These are phyloP conservation scores for Cryptomeria japonica DNA, from an alignment of 75 land plant genomes.

Conservation along the genomic window DNA sequence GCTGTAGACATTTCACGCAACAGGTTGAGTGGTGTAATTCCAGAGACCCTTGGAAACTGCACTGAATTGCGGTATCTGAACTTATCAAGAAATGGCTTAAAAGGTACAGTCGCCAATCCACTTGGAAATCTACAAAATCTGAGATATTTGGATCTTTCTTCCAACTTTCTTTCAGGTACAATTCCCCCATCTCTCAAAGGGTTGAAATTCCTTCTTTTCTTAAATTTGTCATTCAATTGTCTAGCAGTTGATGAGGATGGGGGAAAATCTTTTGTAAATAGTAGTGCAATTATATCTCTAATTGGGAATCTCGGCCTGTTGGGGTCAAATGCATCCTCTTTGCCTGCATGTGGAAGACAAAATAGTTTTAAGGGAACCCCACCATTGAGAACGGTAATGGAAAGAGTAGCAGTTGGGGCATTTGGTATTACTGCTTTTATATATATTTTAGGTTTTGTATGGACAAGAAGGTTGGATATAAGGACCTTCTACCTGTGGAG, in stretches of 20 bases:
- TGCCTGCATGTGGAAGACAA: background rate
- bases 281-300: constrained; percentile 14
- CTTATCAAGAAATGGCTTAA: constrained; percentile 25
- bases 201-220: constrained; percentile 6
- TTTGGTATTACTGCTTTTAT: background rate
- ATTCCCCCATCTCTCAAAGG: constrained; percentile 32
- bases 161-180: constrained; percentile 26
- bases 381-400: background rate
- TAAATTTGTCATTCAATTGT: constrained; percentile 38
- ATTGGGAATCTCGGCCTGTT: constrained; percentile 12
- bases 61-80: constrained; percentile 17
- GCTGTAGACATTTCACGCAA: constrained; percentile 32
- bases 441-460: background rate
- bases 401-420: background rate
- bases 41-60: constrained; percentile 27
- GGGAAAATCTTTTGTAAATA: background rate
- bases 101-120: constrained; percentile 21
- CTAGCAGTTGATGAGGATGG: constrained; percentile 17
- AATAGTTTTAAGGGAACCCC: background rate
- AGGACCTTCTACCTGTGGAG: background rate
- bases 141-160: constrained; percentile 31
- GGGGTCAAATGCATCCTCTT: background rate
- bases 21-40: constrained; percentile 33
- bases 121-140: constrained; percentile 17
- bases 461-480: background rate